A percentile compares a stretch with the other conserved stretches of the same genome.
Evolutionary conservation across 371 early-diverging fungal species (phyloP).

Genomic region (Mortierella sp.): DNA sequence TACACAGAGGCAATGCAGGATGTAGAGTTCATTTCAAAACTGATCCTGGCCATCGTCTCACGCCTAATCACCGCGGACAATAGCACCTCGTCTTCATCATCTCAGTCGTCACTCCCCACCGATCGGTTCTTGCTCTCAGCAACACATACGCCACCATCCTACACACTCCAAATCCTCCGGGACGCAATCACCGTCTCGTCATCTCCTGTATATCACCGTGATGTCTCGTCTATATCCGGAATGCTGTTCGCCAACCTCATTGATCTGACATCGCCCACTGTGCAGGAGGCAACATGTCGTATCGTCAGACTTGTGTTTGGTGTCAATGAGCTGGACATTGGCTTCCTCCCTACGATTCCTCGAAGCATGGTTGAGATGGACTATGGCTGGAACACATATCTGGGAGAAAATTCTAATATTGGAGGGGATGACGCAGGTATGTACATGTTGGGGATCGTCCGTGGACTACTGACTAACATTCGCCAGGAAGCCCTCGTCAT

Average conservation of each 20-base stretch:
- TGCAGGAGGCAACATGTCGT: slow-evolving; percentile 30
- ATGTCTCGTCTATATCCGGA: slow-evolving; percentile 48
- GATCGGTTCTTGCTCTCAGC: slow-evolving; percentile 28
- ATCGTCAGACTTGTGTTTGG: slow-evolving; percentile 42
- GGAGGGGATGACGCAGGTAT: slow-evolving; percentile 51
- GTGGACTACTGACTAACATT: slow-evolving; percentile 65
- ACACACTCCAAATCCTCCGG: slow-evolving; percentile 56
- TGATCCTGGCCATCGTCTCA: slow-evolving; percentile 52
- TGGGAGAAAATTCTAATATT: slow-evolving; percentile 42
- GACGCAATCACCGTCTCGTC: slow-evolving; percentile 59
- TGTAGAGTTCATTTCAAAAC: slow-evolving; percentile 43
- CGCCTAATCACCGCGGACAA: slow-evolving; percentile 30
- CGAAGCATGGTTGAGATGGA: slow-evolving; percentile 33
- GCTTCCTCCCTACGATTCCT: slow-evolving; percentile 36
- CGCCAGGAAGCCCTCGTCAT: slow-evolving; percentile 59
- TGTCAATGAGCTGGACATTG: slow-evolving; percentile 9
- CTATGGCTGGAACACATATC: slow-evolving; percentile 47
- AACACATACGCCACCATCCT: slow-evolving; percentile 35
- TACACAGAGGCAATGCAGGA: slow-evolving; percentile 45
- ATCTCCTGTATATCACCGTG: slow-evolving; percentile 56
- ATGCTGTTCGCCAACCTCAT: slow-evolving; percentile 53
- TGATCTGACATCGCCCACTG: slow-evolving; percentile 42
- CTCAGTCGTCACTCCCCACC: background rate
- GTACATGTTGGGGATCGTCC: slow-evolving; percentile 63
- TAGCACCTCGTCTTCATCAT: background rate